Evolutionary conservation across 768 basidiomycete genomes (phyloP).

Genomic region (Boletus subcaerulescens): DNA sequence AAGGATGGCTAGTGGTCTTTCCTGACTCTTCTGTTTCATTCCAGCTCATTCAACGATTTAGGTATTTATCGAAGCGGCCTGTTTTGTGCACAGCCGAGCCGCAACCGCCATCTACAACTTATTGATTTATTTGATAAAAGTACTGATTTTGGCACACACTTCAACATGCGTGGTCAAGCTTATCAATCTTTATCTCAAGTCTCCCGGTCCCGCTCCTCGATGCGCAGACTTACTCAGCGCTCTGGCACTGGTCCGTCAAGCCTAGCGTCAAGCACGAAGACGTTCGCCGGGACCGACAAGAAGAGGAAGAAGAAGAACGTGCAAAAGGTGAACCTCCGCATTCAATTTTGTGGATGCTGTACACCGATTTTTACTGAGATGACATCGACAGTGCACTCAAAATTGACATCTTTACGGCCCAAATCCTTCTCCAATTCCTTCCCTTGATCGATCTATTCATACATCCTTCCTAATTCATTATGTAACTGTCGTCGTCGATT

Average conservation of each 20-base stretch:
- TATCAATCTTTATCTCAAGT: conserved; percentile 46
- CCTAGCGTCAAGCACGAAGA: conserved; percentile 39
- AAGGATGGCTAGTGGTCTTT: conserved; percentile 34
- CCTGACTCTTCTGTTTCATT: neutral
- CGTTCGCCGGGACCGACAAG: conserved; percentile 26
- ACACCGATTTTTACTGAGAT: conserved; percentile 15
- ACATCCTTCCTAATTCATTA: too few relatives aligned
- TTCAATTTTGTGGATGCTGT: conserved; percentile 5
- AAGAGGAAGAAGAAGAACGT: conserved; percentile 34
- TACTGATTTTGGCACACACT: conserved; percentile 19
- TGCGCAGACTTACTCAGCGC: conserved; percentile 37
- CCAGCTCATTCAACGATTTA: conserved; percentile 10
- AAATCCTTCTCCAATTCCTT: conserved; percentile 49
- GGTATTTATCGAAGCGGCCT: conserved; percentile 43
- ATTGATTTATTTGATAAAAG: conserved; percentile 38
- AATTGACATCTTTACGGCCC: conserved; percentile 37
- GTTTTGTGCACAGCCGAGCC: conserved; percentile 42
- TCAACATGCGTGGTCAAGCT: conserved; percentile 33
- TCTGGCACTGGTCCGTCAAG: conserved; percentile 44
- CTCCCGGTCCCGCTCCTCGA: conserved; percentile 48
- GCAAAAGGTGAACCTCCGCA: conserved; percentile 26
- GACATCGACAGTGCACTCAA: conserved; percentile 27
- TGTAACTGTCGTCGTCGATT: too few relatives aligned
- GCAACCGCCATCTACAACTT: conserved; percentile 38
- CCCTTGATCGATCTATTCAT: conserved; percentile 39